These are phyloP conservation scores for Schoenoplectus triqueter DNA, from an alignment of 202 grass and related monocot genomes.

Conservation along the genomic window DNA sequence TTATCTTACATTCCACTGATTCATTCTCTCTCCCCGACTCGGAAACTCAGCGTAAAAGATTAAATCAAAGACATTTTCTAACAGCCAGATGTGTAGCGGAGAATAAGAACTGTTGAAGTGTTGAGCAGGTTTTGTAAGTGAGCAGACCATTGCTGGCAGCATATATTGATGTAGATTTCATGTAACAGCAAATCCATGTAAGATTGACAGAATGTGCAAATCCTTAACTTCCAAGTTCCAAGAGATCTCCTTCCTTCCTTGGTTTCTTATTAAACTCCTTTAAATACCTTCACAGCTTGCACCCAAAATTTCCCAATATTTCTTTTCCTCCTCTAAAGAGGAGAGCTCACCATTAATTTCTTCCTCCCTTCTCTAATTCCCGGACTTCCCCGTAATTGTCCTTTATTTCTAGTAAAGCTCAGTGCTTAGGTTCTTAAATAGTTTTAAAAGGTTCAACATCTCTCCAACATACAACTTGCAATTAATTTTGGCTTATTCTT, in stretches of 20 bases:
- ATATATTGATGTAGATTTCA: neutral
- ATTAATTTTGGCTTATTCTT: constrained; percentile 18
- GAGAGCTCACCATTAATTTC: neutral
- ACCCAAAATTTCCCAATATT: constrained; percentile 27
- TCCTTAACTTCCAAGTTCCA: constrained; percentile 11
- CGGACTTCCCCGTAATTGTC: no score
- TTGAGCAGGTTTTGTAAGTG: neutral
- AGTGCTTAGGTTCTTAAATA: neutral
- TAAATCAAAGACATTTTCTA: no score
- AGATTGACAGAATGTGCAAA: constrained; percentile 16
- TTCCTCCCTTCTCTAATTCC: constrained; percentile 4
- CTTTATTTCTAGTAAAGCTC: neutral
- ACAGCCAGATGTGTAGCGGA: no score
- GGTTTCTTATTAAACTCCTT: constrained; percentile 30
- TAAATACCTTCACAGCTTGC: constrained; percentile 33
- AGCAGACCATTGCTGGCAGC: neutral
- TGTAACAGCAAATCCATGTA: neutral
- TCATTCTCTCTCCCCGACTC: no score
- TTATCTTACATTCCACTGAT: neutral
- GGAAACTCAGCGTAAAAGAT: no score
- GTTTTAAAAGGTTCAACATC: constrained; percentile 18
- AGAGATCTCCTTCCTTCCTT: constrained; percentile 42
- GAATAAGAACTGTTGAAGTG: no score
- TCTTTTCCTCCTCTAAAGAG: neutral
- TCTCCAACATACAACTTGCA: constrained; percentile 33